Evolutionary conservation across 257 asterid species (phyloP).

Genomic region (Prunella vulgaris): DNA sequence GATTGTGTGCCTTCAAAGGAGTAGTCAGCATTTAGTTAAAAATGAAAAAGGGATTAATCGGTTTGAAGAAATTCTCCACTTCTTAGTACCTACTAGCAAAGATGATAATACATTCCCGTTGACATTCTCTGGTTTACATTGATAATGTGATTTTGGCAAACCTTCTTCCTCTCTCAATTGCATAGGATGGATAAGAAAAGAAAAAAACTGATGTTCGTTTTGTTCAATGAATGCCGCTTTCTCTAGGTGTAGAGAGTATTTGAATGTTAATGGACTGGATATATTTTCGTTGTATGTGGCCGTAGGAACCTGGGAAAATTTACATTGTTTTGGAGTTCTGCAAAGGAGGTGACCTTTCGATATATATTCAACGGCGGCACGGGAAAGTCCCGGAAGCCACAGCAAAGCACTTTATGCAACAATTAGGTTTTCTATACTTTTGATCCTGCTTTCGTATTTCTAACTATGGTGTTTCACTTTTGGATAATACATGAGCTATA

Average conservation of each 20-base stretch:
- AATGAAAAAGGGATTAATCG: neutral
- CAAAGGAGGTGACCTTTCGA: constrained; percentile 92
- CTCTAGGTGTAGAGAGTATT: neutral
- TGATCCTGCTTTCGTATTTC: neutral
- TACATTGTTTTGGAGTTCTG: constrained; percentile 87
- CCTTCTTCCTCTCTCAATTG: neutral
- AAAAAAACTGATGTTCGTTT: neutral
- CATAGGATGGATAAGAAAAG: neutral
- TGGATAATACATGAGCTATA: constrained; percentile 2
- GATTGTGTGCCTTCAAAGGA: neutral
- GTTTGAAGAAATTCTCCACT: neutral
- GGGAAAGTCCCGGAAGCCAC: constrained; percentile 81
- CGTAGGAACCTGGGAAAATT: constrained; percentile 81
- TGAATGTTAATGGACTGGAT: constrained; percentile 7
- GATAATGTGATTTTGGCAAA: neutral
- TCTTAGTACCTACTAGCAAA: neutral
- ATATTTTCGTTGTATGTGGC: constrained; percentile 15
- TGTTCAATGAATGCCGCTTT: neutral
- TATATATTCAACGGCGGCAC: constrained; percentile 59
- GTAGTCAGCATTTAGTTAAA: constrained; percentile 5
- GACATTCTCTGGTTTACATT: neutral
- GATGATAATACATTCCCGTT: neutral
- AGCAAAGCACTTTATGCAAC: constrained; percentile 90
- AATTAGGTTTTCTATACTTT: constrained; percentile 54
- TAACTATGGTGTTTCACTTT: constrained; percentile 3